Evolutionary conservation across 306 rosid species (phyloP), one percentile per base, ranked within the genome.

Genomic region (Argentina anserina): DNA sequence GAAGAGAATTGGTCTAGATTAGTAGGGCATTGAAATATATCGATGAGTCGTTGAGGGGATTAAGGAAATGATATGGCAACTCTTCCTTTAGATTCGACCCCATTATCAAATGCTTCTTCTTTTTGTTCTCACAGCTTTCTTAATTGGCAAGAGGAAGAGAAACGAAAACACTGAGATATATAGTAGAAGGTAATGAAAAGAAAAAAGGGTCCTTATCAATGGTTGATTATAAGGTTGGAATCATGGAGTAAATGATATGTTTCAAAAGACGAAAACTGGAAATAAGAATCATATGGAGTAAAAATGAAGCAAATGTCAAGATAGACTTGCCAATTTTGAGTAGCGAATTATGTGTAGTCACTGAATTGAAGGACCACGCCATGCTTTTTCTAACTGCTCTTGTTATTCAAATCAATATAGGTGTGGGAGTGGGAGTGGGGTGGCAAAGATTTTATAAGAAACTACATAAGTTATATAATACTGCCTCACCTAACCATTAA

Each of bases 191-290:
- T 40, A 71, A 56, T 1, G 9, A 7, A 15, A 45, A 5, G 12
- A 49, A 49, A 71, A 36, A 7, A 1, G 40, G 33, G 3, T 25
- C 13, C 46, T 2, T 36, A 70, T 13, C 23, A 52, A 49, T 50
- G 64, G 47, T 52, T 12, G 6, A 14, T 46, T 15, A 52, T 52
- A 46, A 71, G 56, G 66, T 26, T 26, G 75, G n/a, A 71, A 71
- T 58, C 25, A 65, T 40, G 21, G 28, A 56, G 65, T 26, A 41
- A 26, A 55, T 65, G 31, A 65, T 53, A 21, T 3, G 15, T 53
- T 53, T 0, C 15, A 53, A 53, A 53, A 23, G 60, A 50, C 23
- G 20, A 50, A 50, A 50, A 6, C 53, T 0, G 21, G 21, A 53
- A 53, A 0, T 0, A 55, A 55, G 8, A 53, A 12, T 25, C 17